phyloP scores from a whole-genome alignment of 225 moss, liverwort and hornwort genomes.

The Pseudoscleropodium purum region DNA sequence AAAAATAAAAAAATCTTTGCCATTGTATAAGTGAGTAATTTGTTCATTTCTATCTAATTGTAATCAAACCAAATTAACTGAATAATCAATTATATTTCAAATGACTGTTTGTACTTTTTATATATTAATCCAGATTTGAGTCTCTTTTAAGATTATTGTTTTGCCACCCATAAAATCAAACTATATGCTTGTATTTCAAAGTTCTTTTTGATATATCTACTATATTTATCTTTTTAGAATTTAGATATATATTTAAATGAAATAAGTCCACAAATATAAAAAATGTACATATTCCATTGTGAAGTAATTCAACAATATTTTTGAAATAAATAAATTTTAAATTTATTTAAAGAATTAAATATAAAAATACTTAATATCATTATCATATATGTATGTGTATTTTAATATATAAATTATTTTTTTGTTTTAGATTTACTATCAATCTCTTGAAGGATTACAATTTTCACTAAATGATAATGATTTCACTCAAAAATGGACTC shows the following conservation, averaged over 20 bases:
- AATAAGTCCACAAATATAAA: not conserved
- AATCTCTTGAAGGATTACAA: slow-evolving; percentile 62
- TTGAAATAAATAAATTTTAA: not conserved
- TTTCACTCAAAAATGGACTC: slow-evolving; percentile 68
- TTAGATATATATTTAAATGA: not conserved
- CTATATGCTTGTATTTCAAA: not conserved
- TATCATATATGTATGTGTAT: too few species aligned
- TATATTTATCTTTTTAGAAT: not conserved
- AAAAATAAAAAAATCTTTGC: too few species aligned
- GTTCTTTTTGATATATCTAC: too few species aligned
- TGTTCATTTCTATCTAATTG: not conserved
- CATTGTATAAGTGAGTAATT: not conserved
- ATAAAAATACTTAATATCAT: not conserved
- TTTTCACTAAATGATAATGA: slow-evolving; percentile 55
- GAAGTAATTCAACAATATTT: not conserved
- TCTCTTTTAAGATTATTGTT: not conserved
- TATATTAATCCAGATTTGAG: fast-evolving
- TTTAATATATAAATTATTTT: too few species aligned
- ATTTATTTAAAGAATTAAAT: fast-evolving
- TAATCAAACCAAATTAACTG: too few species aligned
- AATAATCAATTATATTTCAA: not conserved
- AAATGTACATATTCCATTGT: not conserved
- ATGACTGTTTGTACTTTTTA: too few species aligned
- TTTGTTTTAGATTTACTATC: slow-evolving; percentile 42
- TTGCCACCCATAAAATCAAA: fast-evolving